Evolutionary conservation across 345 rosid species (phyloP).

Genomic region (Durio zibethinus): DNA sequence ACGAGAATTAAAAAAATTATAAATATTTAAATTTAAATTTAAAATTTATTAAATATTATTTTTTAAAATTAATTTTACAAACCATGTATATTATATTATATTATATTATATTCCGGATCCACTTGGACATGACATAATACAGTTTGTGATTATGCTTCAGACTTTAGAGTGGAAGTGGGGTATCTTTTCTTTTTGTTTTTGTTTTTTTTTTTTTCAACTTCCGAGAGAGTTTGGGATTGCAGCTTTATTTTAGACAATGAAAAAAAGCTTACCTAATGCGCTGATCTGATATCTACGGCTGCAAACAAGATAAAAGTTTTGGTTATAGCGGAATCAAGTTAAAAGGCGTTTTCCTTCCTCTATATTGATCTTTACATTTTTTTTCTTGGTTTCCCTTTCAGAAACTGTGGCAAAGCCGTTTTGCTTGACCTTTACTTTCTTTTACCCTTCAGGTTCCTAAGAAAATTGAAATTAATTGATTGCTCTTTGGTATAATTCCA

Average conservation of each 20-base stretch:
- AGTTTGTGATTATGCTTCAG: neutral
- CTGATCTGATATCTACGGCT: neutral
- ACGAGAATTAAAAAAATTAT: no score
- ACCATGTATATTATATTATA: no score
- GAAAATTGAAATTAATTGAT: neutral
- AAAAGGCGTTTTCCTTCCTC: neutral
- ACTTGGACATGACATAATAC: constrained; percentile 1
- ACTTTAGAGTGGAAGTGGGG: neutral
- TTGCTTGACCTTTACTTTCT: neutral
- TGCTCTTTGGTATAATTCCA: neutral
- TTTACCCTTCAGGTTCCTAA: neutral
- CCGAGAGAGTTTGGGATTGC: constrained; percentile 9
- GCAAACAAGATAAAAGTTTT: neutral
- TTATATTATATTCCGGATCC: no score
- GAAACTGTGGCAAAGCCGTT: neutral
- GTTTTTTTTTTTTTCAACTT: neutral
- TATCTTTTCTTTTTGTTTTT: neutral
- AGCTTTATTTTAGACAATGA: neutral
- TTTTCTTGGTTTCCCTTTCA: neutral
- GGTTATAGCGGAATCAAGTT: neutral
- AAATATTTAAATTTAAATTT: no score
- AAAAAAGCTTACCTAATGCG: neutral
- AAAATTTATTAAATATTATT: no score
- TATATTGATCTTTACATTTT: neutral
- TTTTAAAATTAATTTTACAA: no score